Base-by-base conservation (phyloP, 495 filamentous ascomycete genomes). In the Cudoniella acicularis region DNA sequence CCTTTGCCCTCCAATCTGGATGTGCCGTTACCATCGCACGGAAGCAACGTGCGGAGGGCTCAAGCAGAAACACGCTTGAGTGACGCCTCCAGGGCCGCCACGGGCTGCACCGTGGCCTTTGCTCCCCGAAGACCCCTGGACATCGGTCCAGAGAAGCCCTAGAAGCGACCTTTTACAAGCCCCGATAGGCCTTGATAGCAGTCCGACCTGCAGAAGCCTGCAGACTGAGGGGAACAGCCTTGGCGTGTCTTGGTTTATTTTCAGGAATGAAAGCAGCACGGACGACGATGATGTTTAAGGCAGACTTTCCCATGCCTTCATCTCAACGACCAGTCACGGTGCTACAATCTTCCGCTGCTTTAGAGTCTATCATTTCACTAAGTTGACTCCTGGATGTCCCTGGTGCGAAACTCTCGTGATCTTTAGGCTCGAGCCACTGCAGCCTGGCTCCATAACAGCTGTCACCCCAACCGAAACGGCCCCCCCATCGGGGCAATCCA, bases 41-140 rank as follows among this genome's bases (percentile, higher is more conserved):
- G 56, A 22, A 59, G 13, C 11, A 36, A n/a, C 13, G 50, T 46
- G 36, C 17, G 16, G 10, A 60, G n/a, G 25, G 57, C 57, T 60
- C 49, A 60, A 60, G 49, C 57, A 60, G 57, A 60, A 60, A 60
- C 57, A 60, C 57, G 57, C 54, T 56, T n/a, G n/a, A n/a, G n/a
- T n/a, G n/a, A n/a, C n/a, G n/a, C n/a, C n/a, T n/a, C n/a, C n/a
- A n/a, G n/a, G n/a, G n/a, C n/a, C 30, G 4, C 30, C 30, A 36
- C 4, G 30, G 30, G 6, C 30, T 4, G 6, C 30, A 36, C 13
- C 30, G 30, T 36, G 6, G 30, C 30, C 30, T 6, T 36, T 13
- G 30, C 30, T 36, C 30, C 30, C 30, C 30, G 30, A 36, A 36
- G 30, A 36, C 13, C 30, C 30, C 30, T 6, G 30, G n/a, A n/a